These are phyloP conservation scores for Aspergillus leporis DNA, from an alignment of 495 filamentous ascomycete species.

Conservation along the genomic window DNA sequence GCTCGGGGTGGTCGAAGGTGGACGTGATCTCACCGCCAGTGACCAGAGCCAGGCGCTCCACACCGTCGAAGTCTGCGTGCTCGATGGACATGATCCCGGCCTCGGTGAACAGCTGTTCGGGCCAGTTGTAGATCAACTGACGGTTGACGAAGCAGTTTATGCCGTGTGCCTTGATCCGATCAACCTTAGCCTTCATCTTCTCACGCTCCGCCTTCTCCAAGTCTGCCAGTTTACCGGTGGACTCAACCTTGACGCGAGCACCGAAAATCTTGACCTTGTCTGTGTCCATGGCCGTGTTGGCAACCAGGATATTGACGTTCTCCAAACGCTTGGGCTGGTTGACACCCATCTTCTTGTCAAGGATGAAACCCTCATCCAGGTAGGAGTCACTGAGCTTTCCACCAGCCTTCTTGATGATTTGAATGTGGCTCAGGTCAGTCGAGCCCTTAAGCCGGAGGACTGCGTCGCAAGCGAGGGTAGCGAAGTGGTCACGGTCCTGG, in stretches of 20 bases:
- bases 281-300: constrained; percentile 98
- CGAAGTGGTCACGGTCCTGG: constrained; percentile 91
- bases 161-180: constrained; percentile 96
- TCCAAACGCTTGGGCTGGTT: constrained; percentile 97
- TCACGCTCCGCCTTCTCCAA: constrained; percentile 96
- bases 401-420: constrained; percentile 99
- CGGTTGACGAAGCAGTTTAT: constrained; percentile 99
- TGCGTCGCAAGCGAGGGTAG: constrained; percentile 87
- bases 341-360: constrained; percentile 97
- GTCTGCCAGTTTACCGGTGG: constrained; percentile 93
- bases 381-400: constrained; percentile 97
- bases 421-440: constrained; percentile 94
- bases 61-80: constrained; percentile 97
- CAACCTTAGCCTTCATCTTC: constrained; percentile 99
- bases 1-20: constrained; percentile 96
- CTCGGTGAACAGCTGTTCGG: constrained; percentile 96
- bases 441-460: constrained; percentile 88
- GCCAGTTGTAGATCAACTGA: constrained; percentile 99
- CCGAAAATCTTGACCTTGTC: constrained; percentile 99
- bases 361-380: constrained; percentile 95
- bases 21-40: constrained; percentile 97
- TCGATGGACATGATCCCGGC: constrained; percentile 98
- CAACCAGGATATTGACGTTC: constrained; percentile 96
- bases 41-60: constrained; percentile 91
- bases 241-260: constrained; percentile 88